These are phyloP conservation scores for Cnidoscolus chayamansa DNA, from an alignment of 441 rosid genomes.

Conservation along the genomic window DNA sequence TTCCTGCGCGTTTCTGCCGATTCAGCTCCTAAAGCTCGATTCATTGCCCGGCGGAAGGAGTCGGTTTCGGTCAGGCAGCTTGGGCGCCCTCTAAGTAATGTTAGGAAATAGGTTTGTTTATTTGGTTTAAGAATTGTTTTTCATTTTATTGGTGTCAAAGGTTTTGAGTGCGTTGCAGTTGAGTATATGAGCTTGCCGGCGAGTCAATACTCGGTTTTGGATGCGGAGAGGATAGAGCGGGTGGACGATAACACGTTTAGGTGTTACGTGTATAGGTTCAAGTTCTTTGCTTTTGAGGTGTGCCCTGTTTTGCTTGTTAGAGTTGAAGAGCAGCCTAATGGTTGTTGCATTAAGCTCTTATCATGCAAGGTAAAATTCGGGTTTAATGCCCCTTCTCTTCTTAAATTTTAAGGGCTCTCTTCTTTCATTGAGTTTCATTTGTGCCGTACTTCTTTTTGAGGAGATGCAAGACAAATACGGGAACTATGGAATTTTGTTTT, in stretches of 20 bases:
- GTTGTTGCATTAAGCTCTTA: conserved; percentile 85
- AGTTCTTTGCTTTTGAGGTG: conserved; percentile 80
- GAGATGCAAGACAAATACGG: neutral
- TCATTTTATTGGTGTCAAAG: neutral
- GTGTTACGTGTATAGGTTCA: conserved; percentile 77
- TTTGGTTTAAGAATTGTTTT: neutral
- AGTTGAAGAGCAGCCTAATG: conserved; percentile 80
- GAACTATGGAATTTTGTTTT: neutral
- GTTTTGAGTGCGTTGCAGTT: conserved; percentile 33
- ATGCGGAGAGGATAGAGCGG: conserved; percentile 96
- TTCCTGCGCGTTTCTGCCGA: conserved; percentile 44
- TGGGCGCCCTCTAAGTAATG: conserved; percentile 78
- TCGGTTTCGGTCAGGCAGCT: conserved; percentile 67
- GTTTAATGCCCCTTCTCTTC: too few species aligned
- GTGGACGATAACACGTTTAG: conserved; percentile 64
- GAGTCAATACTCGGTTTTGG: conserved; percentile 94
- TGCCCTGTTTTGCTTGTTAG: conserved; percentile 88
- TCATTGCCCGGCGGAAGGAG: conserved; percentile 72
- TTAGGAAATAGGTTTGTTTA: conserved; percentile 10
- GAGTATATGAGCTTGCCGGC: conserved; percentile 98
- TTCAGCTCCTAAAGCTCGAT: conserved; percentile 58
- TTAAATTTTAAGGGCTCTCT: neutral
- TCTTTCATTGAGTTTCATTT: neutral
- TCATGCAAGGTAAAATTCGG: conserved; percentile 63
- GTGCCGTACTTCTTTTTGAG: neutral